Conservation (phyloP, 225 moss, liverwort and hornwort genomes). For the Marchantia paleacea region DNA sequence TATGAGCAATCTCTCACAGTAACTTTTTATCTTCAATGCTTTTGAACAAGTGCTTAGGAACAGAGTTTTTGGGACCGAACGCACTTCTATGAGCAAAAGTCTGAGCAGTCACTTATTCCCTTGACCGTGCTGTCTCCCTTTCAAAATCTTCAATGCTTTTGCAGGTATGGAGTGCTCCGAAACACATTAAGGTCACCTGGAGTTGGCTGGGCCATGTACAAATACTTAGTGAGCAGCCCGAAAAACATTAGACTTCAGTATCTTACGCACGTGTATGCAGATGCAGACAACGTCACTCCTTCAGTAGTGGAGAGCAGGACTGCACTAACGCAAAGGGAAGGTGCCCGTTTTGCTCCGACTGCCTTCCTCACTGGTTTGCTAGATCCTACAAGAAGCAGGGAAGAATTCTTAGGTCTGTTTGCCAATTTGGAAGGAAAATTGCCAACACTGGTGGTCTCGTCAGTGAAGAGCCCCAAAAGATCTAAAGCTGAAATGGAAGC, state of each 20-base stretch:
- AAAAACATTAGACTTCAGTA: conserved; percentile 82
- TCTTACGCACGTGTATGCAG: conserved; percentile 81
- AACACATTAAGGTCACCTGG: conserved; percentile 69
- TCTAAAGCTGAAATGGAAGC: conserved; percentile 85
- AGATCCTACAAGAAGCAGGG: conserved; percentile 65
- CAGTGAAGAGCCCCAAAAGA: conserved; percentile 64
- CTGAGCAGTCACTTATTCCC: too few relatives aligned
- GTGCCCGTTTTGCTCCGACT: conserved; percentile 83
- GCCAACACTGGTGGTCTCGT: conserved; percentile 55
- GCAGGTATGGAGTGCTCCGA: conserved; percentile 73
- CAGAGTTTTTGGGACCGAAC: too few relatives aligned
- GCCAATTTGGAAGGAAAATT: conserved; percentile 62
- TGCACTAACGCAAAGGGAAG: conserved; percentile 73
- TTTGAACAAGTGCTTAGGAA: too few relatives aligned
- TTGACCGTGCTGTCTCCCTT: too few relatives aligned
- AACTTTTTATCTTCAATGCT: too few relatives aligned
- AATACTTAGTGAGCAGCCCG: conserved; percentile 83
- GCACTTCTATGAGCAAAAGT: too few relatives aligned
- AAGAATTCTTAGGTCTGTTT: conserved; percentile 67
- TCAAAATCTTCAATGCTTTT: background rate
- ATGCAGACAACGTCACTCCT: conserved; percentile 77
- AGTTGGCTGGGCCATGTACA: conserved; percentile 95
- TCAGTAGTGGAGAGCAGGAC: conserved; percentile 69
- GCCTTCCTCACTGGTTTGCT: conserved; percentile 81
- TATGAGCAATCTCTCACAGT: too few relatives aligned